phyloP scores from a whole-genome alignment of 2,329 filamentous ascomycete species.

The Elsinoe australis region DNA sequence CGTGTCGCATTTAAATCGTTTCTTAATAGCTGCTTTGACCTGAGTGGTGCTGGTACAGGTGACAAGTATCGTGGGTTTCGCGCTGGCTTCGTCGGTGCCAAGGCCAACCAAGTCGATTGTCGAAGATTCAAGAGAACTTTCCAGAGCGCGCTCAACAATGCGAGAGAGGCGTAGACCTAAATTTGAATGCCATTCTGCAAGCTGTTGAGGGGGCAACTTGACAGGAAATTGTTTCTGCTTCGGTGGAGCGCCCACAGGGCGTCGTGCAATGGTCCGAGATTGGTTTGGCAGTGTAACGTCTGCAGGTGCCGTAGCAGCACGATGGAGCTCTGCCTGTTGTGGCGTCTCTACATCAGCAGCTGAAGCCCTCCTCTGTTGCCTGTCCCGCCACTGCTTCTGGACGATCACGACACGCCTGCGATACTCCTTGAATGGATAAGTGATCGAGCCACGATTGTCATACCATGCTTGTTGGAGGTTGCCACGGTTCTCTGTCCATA shows the following conservation, averaged over 20 bases:
- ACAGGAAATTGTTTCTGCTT: conserved; percentile 25
- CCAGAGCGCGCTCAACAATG: conserved; percentile 62
- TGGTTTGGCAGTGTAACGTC: conserved; percentile 25
- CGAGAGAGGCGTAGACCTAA: conserved; percentile 67
- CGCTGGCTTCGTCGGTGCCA: conserved; percentile 58
- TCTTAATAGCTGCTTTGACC: conserved; percentile 63
- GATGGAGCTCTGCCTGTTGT: conserved; percentile 12
- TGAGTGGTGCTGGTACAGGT: conserved; percentile 68
- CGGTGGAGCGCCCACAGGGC: conserved; percentile 8
- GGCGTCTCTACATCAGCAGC: conserved; percentile 14
- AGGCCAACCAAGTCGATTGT: conserved; percentile 71
- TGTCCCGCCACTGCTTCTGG: conserved; percentile 30
- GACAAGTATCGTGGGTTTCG: conserved; percentile 65
- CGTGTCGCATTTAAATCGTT: conserved; percentile 61
- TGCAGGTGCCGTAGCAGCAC: conserved; percentile 7
- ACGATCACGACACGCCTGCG: conserved; percentile 30
- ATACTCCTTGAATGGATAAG: conserved; percentile 28
- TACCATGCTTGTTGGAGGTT: conserved; percentile 6
- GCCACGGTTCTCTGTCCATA: conserved; percentile 3
- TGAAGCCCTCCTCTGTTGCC: conserved; percentile 16
- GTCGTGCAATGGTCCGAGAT: conserved; percentile 4
- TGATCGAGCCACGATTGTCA: not conserved
- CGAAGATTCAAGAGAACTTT: conserved; percentile 66
- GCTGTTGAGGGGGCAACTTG: conserved; percentile 52
- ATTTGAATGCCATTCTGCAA: conserved; percentile 64